Conservation (phyloP, 345 rosid genomes). For the Camelina neglecta region DNA sequence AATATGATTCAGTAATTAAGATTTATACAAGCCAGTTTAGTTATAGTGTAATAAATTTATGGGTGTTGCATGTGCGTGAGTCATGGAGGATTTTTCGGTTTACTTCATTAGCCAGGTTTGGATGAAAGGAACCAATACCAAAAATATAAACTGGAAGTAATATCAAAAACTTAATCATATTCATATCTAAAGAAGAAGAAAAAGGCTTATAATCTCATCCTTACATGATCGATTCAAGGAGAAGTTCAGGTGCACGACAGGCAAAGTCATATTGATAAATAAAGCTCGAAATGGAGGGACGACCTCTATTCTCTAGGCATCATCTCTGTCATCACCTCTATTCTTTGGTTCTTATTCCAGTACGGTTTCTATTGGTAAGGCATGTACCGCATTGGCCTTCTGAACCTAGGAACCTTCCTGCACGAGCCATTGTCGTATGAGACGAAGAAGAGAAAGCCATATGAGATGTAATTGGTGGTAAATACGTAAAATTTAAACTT, state of each 20-base stretch:
- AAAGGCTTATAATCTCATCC: background rate
- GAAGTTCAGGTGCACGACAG: background rate
- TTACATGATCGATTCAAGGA: background rate
- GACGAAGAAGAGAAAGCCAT: background rate
- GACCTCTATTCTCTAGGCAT: constrained; percentile 25
- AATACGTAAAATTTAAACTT: constrained; percentile 30
- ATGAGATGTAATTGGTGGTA: background rate
- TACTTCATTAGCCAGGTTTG: background rate
- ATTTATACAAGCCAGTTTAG: no score
- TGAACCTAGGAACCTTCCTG: constrained; percentile 91
- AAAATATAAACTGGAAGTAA: background rate
- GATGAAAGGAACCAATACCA: background rate
- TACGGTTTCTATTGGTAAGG: constrained; percentile 65
- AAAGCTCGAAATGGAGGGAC: constrained; percentile 14
- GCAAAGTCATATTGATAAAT: constrained; percentile 4
- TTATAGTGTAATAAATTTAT: background rate
- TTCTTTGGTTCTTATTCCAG: background rate
- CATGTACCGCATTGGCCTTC: constrained; percentile 86
- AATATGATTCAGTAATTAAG: no score
- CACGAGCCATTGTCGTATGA: constrained; percentile 17
- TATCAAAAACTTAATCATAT: background rate
- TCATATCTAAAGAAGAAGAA: background rate
- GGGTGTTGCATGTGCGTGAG: background rate
- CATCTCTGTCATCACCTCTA: constrained; percentile 5
- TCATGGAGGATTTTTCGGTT: background rate